A percentile compares a stretch with the other conserved stretches of the same genome.
Conservation (phyloP, 179 eudicot species). For the Silene noctiflora region DNA sequence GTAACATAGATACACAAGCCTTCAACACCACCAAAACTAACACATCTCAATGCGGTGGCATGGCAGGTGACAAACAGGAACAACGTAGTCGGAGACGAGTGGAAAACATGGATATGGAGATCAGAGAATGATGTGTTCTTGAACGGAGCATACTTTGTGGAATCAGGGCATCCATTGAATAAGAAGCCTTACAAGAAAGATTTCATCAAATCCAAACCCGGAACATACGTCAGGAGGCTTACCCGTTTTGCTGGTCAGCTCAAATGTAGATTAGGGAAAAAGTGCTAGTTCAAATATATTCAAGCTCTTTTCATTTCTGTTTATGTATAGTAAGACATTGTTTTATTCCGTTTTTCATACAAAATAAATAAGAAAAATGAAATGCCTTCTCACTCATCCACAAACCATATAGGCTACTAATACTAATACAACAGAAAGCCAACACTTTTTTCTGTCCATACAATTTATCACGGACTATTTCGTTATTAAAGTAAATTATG, state of each 20-base stretch:
- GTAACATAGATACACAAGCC: too few species aligned
- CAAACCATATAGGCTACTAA: neutral
- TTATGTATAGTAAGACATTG: neutral
- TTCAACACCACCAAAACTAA: neutral
- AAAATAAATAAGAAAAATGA: neutral
- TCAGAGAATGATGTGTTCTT: slow-evolving; percentile 42
- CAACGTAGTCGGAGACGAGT: slow-evolving; percentile 25
- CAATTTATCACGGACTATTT: too few species aligned
- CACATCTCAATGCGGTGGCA: neutral
- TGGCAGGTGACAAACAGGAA: slow-evolving; percentile 49
- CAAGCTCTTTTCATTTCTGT: slow-evolving; percentile 9
- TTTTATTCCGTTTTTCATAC: neutral
- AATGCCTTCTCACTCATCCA: neutral
- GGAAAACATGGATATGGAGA: slow-evolving; percentile 57
- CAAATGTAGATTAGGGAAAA: slow-evolving; percentile 36
- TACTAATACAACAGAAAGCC: too few species aligned
- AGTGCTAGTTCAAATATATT: slow-evolving; percentile 34
- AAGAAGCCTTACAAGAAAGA: slow-evolving; percentile 27
- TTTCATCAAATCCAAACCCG: slow-evolving; percentile 36
- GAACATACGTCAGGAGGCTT: slow-evolving; percentile 38
- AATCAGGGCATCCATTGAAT: slow-evolving; percentile 47
- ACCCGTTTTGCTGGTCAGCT: slow-evolving; percentile 47
- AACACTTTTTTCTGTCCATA: neutral
- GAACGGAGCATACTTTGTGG: slow-evolving; percentile 57
- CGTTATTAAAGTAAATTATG: too few species aligned